Conservation (phyloP, 2,329 filamentous ascomycete species). For the Xylaria sp. region DNA sequence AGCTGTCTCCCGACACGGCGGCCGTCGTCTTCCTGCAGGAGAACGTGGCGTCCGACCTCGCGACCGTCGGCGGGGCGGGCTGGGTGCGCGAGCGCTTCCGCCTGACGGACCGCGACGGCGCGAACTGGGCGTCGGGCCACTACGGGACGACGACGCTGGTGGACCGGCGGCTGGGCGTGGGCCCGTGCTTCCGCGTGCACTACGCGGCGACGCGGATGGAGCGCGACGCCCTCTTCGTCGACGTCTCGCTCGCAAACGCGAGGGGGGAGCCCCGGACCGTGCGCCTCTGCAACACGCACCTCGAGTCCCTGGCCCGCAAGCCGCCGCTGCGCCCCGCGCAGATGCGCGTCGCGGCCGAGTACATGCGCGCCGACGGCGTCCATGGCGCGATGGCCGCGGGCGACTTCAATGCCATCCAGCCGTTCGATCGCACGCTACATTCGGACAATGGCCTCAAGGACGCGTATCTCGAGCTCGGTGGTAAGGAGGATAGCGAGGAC, state of each 20-base stretch:
- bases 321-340: conserved; percentile 33
- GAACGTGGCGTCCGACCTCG: conserved; percentile 48
- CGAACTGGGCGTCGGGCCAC: conserved; percentile 44
- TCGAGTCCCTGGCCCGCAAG: conserved; percentile 33
- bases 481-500: conserved; percentile 48
- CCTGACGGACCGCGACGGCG: conserved; percentile 47
- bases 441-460: conserved; percentile 51
- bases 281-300: conserved; percentile 35
- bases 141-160: conserved; percentile 58
- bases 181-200: conserved; percentile 50
- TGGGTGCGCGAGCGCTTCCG: conserved; percentile 52
- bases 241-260: conserved; percentile 40
- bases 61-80: conserved; percentile 41
- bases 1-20: conserved; percentile 28
- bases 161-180: conserved; percentile 46
- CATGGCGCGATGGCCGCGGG: conserved; percentile 52
- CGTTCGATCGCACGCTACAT: conserved; percentile 51
- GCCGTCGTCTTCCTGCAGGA: conserved; percentile 55
- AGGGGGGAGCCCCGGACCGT: conserved; percentile 14
- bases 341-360: conserved; percentile 23
- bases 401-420: conserved; percentile 59
- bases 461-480: conserved; percentile 53
- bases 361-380: conserved; percentile 32
- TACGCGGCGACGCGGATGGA: conserved; percentile 49
- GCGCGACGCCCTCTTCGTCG: conserved; percentile 56